Evolutionary conservation across 108 stramenopile genomes (phyloP), one percentile per base, ranked within the genome.

Genomic region (Nitzschia sp.): DNA sequence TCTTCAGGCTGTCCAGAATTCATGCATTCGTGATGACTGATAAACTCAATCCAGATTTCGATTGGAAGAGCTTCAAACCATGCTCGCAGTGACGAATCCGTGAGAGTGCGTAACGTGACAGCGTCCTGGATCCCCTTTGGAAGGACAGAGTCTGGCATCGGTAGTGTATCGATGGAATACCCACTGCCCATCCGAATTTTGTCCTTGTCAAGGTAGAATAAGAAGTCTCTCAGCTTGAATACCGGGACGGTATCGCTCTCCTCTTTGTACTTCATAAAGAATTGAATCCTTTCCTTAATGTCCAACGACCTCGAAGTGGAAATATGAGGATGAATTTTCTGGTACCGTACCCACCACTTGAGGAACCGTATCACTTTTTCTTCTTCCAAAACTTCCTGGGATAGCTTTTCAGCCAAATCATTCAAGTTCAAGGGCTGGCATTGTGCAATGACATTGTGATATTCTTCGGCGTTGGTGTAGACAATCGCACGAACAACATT

Each of bases 341-440:
- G 71, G 63, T 73, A 86, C 49, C 82, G 78, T 4, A 77, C 77
- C 82, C 85, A 90, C 91, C 91, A 93, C 47, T 86, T 84, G 27
- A 89, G 36, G 6, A 93, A 55, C 15, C 79, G 71, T 21, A 90
- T 56, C 25, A 85, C 27, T 61, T 73, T 54, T 3, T 68, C 57
- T 64, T 86, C 79, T 11, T 70, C 71, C 9, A 93, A 47, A 21
- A 82, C 66, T 15, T 72, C 45, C n/a, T 60, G 33, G n/a, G 74
- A 60, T 53, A 90, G 32, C 11, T 64, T 30, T 17, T 25, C 54
- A 17, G 72, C 54, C 56, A 89, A 61, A 75, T 89, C 91, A 25
- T 77, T 54, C 2, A 93, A 64, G 1, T 35, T 59, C 45, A 93
- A 46, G 27, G 46, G 61, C 30, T 73, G 83, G 64, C 79, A 83